These are phyloP conservation scores for Fraxinus nigra DNA, from an alignment of 305 asterid species.

Conservation along the genomic window DNA sequence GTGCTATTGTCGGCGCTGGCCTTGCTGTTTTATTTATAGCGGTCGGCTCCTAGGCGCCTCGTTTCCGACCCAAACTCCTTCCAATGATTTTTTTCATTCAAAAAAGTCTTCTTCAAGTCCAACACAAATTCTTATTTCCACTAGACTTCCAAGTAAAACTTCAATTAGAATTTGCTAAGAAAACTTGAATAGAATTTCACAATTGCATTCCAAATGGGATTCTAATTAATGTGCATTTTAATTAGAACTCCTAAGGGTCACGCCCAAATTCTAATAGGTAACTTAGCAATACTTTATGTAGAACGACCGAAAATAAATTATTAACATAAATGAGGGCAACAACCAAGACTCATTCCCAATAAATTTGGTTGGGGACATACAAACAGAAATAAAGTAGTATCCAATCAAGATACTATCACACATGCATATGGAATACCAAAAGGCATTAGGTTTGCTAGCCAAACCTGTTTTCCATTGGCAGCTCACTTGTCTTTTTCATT, in stretches of 20 bases:
- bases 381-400: not conserved
- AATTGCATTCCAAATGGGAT: not conserved
- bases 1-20: not conserved
- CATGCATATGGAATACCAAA: not conserved
- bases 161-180: not conserved
- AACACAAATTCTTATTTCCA: not conserved
- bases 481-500: not conserved
- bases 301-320: not conserved
- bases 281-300: not conserved
- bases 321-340: not conserved
- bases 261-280: constrained; percentile 3
- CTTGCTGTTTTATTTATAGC: not conserved
- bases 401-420: not conserved
- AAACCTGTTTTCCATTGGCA: constrained; percentile 11
- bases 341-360: not conserved
- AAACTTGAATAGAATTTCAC: not conserved
- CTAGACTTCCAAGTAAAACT: not conserved
- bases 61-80: not conserved
- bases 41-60: not conserved
- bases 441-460: not conserved
- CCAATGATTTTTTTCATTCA: not conserved
- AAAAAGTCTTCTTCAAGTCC: not conserved
- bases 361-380: not conserved
- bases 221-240: not conserved
- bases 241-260: too few relatives aligned